Conservation (phyloP, 495 filamentous ascomycete genomes). For the Penicillium parvum region DNA sequence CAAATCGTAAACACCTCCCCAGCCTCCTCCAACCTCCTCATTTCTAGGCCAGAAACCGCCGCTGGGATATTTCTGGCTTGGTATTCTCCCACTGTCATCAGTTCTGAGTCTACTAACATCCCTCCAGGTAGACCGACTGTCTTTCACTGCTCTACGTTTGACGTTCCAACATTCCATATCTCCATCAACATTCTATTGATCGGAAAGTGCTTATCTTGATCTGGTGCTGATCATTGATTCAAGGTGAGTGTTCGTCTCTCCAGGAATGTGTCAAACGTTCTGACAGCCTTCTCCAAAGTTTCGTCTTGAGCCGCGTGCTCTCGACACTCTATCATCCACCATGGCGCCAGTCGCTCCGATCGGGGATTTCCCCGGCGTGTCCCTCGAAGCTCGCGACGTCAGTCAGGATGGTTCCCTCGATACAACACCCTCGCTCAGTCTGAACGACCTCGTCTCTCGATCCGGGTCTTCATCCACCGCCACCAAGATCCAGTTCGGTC, state of each 20-base stretch:
- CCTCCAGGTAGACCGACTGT: slow-evolving; percentile 2
- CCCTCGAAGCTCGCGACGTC: slow-evolving; percentile 16
- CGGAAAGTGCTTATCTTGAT: slow-evolving; percentile 3
- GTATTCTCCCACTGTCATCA: slow-evolving; percentile 7
- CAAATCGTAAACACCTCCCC: slow-evolving; percentile 31
- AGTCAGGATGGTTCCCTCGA: slow-evolving; percentile 3
- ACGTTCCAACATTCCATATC: slow-evolving; percentile 3
- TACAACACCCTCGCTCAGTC: slow-evolving; percentile 3
- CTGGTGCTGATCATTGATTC: slow-evolving; percentile 7
- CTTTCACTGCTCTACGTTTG: too few relatives aligned
- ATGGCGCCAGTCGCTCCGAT: slow-evolving; percentile 33
- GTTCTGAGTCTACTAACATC: slow-evolving; percentile 3
- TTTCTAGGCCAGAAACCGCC: slow-evolving; percentile 19
- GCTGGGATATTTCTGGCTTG: slow-evolving; percentile 10
- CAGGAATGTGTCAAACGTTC: slow-evolving; percentile 5
- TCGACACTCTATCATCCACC: slow-evolving; percentile 25
- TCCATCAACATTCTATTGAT: slow-evolving; percentile 6
- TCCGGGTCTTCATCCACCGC: slow-evolving; percentile 17
- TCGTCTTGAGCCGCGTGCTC: slow-evolving; percentile 40
- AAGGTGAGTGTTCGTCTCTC: slow-evolving; percentile 10
- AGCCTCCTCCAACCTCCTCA: slow-evolving; percentile 45
- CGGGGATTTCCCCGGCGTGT: slow-evolving; percentile 28
- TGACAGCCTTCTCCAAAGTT: slow-evolving; percentile 20
- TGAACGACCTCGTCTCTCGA: slow-evolving; percentile 20
- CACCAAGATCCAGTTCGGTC: slow-evolving; percentile 28